Evolutionary conservation across 1,284 basidiomycete genomes (phyloP).

Genomic region (Anthracocystis walkeri): DNA sequence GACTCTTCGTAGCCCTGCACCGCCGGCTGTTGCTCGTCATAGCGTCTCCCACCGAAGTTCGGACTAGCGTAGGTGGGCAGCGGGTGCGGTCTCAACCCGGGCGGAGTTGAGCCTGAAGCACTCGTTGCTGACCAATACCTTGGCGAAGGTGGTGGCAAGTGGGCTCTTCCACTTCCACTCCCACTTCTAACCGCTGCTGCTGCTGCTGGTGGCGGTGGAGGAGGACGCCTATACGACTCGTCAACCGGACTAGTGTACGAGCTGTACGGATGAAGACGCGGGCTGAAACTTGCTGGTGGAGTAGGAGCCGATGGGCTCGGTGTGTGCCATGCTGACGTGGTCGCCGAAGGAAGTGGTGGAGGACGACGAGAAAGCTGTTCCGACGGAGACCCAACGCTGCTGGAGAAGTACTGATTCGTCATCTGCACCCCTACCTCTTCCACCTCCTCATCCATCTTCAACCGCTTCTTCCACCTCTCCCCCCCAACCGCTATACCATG

Average conservation of each 20-base stretch:
- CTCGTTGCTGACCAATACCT: not conserved
- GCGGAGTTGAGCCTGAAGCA: not conserved
- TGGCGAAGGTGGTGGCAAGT: not conserved
- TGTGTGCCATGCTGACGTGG: slow-evolving; percentile 16
- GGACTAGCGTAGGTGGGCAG: slow-evolving; percentile 2
- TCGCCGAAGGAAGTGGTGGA: not conserved
- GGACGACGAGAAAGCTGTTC: not conserved
- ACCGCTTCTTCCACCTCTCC: not conserved
- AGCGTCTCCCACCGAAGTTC: not conserved
- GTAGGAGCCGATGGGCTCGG: slow-evolving; percentile 26
- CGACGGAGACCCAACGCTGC: not conserved
- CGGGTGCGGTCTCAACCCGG: not conserved
- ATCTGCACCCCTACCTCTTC: slow-evolving; percentile 13
- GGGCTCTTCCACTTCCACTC: not conserved
- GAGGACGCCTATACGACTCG: not conserved
- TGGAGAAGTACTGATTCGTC: slow-evolving; percentile 17
- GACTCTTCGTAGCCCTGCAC: not conserved
- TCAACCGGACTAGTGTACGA: slow-evolving; percentile 8
- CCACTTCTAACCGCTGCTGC: not conserved
- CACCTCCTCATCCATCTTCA: not conserved
- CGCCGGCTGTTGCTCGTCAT: not conserved
- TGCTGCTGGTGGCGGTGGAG: not conserved
- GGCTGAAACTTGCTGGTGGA: slow-evolving; percentile 21
- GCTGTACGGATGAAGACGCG: slow-evolving; percentile 3
- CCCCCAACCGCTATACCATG: slow-evolving; percentile 20